Evolutionary conservation across 306 rosid genomes (phyloP).

Genomic region (Heteromeles arbutifolia): DNA sequence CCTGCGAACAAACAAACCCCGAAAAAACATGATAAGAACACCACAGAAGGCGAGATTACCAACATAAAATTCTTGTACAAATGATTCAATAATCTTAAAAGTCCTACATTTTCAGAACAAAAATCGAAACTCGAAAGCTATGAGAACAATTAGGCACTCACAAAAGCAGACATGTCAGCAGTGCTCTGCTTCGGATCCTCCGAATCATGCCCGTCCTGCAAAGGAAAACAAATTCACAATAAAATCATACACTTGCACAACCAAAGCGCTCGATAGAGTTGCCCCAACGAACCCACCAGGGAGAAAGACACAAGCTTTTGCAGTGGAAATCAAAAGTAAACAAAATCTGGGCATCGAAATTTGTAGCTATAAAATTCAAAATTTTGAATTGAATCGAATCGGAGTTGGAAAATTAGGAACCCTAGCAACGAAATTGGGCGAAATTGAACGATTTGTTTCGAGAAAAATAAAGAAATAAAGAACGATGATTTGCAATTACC

Average conservation of each 20-base stretch:
- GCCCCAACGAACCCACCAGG: not conserved
- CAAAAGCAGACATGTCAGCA: constrained; percentile 96
- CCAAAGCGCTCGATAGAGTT: not conserved
- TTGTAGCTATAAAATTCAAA: not conserved
- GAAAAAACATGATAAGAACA: constrained; percentile 4
- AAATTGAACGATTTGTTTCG: not conserved
- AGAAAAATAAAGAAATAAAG: not conserved
- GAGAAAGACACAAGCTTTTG: not conserved
- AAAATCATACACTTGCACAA: not conserved
- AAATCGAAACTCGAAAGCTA: not conserved
- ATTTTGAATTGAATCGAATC: not conserved
- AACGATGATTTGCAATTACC: not conserved
- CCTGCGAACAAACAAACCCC: constrained; percentile 37
- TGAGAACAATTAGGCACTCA: constrained; percentile 34
- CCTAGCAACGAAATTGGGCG: constrained; percentile 28
- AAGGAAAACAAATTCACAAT: not conserved
- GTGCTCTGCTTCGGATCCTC: constrained; percentile 83
- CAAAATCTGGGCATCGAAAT: not conserved
- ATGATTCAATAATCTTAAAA: not conserved
- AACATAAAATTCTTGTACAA: not conserved
- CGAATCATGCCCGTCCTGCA: constrained; percentile 72
- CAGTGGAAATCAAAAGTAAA: not conserved
- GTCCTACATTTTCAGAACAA: not conserved
- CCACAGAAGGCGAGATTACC: no score
- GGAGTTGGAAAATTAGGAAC: constrained; percentile 16